These are phyloP conservation scores for Fomitopsis pulvina DNA, from an alignment of 768 basidiomycete genomes.

Conservation along the genomic window DNA sequence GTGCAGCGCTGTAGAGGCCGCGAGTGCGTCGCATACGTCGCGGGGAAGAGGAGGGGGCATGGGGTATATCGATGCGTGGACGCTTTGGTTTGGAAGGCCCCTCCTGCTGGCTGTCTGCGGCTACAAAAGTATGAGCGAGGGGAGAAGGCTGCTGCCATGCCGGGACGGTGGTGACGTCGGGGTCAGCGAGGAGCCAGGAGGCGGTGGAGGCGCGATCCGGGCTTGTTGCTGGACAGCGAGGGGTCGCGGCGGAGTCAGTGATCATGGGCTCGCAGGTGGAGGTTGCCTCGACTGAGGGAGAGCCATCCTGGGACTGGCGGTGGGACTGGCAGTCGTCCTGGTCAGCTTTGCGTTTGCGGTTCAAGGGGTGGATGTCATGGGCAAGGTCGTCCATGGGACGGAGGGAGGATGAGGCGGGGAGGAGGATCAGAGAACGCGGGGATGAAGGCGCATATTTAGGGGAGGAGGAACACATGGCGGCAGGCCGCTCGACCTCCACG, in stretches of 20 bases:
- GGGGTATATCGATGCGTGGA: constrained; percentile 23
- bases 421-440: constrained; percentile 24
- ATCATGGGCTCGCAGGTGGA: constrained; percentile 28
- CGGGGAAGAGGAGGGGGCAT: constrained; percentile 11
- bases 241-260: constrained; percentile 26
- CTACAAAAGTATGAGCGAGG: constrained; percentile 23
- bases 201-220: constrained; percentile 35
- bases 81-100: constrained; percentile 22
- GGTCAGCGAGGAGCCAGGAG: constrained; percentile 21
- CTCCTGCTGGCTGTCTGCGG: constrained; percentile 21
- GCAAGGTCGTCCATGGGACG: constrained; percentile 56
- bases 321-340: constrained; percentile 34
- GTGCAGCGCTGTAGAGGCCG: constrained; percentile 2
- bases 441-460: constrained; percentile 28
- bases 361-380: constrained; percentile 39
- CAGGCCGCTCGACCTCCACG: constrained; percentile 21
- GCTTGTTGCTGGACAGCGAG: constrained; percentile 24
- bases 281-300: constrained; percentile 13
- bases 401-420: constrained; percentile 18
- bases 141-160: constrained; percentile 13
- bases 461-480: constrained; percentile 29
- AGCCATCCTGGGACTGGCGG: constrained; percentile 7
- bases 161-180: constrained; percentile 9
- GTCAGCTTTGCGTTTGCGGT: constrained; percentile 65
- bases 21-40: constrained; percentile 14